Evolutionary conservation across 1,284 basidiomycete species (phyloP), one percentile per base, ranked within the genome.

Genomic region (Megacollybia platyphylla): DNA sequence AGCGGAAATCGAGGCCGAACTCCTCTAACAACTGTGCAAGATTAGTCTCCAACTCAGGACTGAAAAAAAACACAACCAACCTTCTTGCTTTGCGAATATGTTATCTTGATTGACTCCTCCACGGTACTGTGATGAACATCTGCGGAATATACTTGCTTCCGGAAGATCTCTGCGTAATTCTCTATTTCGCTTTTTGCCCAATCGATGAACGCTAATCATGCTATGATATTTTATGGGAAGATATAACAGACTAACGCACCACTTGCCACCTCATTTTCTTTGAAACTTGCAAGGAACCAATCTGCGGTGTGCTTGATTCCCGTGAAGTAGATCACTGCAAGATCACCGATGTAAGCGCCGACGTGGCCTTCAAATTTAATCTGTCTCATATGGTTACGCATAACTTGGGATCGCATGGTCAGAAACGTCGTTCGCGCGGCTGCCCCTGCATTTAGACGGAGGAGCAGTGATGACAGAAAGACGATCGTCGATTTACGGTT

Each of bases 251-350:
- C 32, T 17, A 36, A 67, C 86, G 52, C 53, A 91, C 90, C 76
- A 44, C 89, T 93, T 0, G 93, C 87, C 54, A 92, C 89, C 48
- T 87, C 80, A 55, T 92, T 91, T 59, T 97, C 93, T 59, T 84
- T 89, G 63, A 97, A 99, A 39, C 90, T 93, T 1, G 82, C 82
- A 56, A 97, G 73, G 61, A 91, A 99, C 96, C 94, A 98, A 60
- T 99, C 94, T 34, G 87, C 87, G 1, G 93, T 97, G 57, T 98
- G 88, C 58, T 91, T 92, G 60, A 94, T 84, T 5, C 85, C 76
- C 0, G 87, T 91, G 53, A 94, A 94, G 47, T 83, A 74, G 0
- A 94, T 84, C 42, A 89, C 70, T 0, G 86, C 77, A 34, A 94
- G 65, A 54, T 92, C 85, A 11, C 79, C 79, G 40, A 93, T 70